Evolutionary conservation across 805 yeast species (phyloP).

Genomic region (Candida nanaspora): DNA sequence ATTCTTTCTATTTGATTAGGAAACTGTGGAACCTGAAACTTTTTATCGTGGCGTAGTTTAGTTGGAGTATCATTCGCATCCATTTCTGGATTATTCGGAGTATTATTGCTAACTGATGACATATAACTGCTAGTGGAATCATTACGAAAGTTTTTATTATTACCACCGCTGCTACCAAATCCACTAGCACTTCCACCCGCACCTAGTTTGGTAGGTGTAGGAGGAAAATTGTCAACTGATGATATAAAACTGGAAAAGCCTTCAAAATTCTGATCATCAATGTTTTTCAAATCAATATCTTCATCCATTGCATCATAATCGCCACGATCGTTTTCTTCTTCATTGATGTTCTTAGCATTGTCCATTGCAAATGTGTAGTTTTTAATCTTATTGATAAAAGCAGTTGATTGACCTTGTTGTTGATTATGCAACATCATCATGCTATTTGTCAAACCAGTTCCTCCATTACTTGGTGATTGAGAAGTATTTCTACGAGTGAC

Average conservation of each 20-base stretch:
- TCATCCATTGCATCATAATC: constrained; percentile 18
- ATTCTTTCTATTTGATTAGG: neutral
- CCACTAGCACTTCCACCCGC: constrained; percentile 9
- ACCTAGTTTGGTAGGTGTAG: constrained; percentile 36
- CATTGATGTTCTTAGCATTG: neutral
- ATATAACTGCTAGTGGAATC: no score
- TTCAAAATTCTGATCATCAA: constrained; percentile 20
- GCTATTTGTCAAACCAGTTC: neutral
- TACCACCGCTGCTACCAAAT: neutral
- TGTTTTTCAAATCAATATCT: constrained; percentile 18
- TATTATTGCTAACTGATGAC: no score
- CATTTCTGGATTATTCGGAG: no score
- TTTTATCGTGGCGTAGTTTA: neutral
- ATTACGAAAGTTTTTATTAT: no score
- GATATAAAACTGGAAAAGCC: constrained; percentile 13
- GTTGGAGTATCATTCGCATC: neutral
- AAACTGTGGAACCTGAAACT: neutral
- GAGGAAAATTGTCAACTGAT: constrained; percentile 25
- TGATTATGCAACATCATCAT: no score
- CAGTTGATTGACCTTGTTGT: neutral
- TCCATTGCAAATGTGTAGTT: neutral
- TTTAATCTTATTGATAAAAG: neutral
- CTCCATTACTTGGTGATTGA: neutral
- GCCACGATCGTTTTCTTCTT: neutral
- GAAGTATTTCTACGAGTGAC: neutral